Evolutionary conservation across 805 yeast species (phyloP).

Genomic region (Wickerhamiella cacticola): DNA sequence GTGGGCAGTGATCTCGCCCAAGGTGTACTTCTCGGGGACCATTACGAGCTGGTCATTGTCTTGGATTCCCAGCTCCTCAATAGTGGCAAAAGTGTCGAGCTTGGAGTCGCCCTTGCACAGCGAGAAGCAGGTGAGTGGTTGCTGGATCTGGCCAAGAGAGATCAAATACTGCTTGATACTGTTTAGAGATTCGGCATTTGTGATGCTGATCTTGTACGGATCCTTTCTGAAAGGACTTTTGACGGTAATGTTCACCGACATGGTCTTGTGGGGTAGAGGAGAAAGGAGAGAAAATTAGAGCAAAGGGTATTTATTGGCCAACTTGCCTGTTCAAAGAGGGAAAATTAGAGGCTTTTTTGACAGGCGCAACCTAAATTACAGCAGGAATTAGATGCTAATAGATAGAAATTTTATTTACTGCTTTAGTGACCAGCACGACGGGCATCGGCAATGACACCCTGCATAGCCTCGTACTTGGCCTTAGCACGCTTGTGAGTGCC

Average conservation of each 20-base stretch:
- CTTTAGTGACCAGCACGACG: constrained; percentile 38
- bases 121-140: constrained; percentile 46
- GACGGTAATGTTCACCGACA: constrained; percentile 17
- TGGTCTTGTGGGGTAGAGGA: constrained; percentile 2
- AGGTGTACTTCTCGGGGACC: constrained; percentile 47
- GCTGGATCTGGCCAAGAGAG: constrained; percentile 45
- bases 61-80: constrained; percentile 27
- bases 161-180: constrained; percentile 49
- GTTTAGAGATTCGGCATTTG: constrained; percentile 37
- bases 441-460: constrained; percentile 87
- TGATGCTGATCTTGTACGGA: constrained; percentile 21
- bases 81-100: constrained; percentile 26
- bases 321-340: no score
- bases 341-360: no score
- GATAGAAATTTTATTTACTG: constrained; percentile 9
- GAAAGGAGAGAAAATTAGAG: not conserved
- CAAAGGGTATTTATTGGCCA: no score
- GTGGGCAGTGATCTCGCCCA: constrained; percentile 50
- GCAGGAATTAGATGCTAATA: constrained; percentile 7
- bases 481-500: constrained; percentile 99
- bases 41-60: constrained; percentile 35
- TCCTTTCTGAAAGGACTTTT: constrained; percentile 21
- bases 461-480: constrained; percentile 99
- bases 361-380: constrained; percentile 1
- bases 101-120: constrained; percentile 33